Percentiles rank a stretch among this genome's conserved stretches.
phyloP scores from a whole-genome alignment of 768 basidiomycete species.

The Podaxis sp. region DNA sequence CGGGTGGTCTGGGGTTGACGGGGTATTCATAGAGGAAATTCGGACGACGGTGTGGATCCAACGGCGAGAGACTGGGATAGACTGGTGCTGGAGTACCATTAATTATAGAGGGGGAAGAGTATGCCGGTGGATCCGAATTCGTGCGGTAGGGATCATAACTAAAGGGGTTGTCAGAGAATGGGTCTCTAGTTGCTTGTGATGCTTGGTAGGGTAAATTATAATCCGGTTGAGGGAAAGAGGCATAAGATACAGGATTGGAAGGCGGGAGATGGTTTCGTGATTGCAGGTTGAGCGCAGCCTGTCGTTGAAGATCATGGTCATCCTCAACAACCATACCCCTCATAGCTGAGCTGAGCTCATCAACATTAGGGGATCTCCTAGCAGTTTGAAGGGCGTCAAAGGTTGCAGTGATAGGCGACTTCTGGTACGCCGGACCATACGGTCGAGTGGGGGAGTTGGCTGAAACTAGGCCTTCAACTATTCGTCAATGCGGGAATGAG shows the following conservation, averaged over 20 bases:
- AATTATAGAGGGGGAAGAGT: constrained; percentile 6
- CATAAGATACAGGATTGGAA: constrained; percentile 4
- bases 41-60: constrained; percentile 13
- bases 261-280: constrained; percentile 22
- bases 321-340: constrained; percentile 46
- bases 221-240: constrained; percentile 10
- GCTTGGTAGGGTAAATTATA: constrained; percentile 4
- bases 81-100: constrained; percentile 1
- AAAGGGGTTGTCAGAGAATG: constrained; percentile 7
- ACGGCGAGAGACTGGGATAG: constrained; percentile 5
- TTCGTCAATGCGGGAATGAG: neutral
- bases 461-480: constrained; percentile 12
- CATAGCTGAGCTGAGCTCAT: constrained; percentile 55
- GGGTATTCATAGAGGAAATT: constrained; percentile 13
- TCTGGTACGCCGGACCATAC: constrained; percentile 14
- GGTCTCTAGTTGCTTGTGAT: neutral
- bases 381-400: constrained; percentile 18
- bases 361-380: constrained; percentile 35
- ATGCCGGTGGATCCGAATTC: constrained; percentile 12
- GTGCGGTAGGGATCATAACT: constrained; percentile 15
- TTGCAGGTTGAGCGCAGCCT: constrained; percentile 13
- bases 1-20: constrained; percentile 6
- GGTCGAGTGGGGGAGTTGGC: constrained; percentile 41
- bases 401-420: constrained; percentile 12
- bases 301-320: constrained; percentile 24